Conservation (phyloP, 1,284 basidiomycete genomes). For the Heterobasidion occidentale region DNA sequence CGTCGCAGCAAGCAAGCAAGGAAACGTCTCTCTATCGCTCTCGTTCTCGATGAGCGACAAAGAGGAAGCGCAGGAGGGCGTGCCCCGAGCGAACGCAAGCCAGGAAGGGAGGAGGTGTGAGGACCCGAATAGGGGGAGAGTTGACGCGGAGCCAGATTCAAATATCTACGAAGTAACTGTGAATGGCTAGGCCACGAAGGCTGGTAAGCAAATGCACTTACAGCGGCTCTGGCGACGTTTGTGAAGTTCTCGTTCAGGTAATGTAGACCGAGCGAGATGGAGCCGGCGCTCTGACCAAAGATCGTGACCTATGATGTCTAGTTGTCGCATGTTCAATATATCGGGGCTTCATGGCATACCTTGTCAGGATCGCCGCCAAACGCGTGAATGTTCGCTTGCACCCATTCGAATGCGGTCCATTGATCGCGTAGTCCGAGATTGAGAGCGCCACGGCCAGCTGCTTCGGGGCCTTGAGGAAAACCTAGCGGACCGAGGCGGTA, state of each 20-base stretch:
- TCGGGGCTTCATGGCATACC: constrained; percentile 14
- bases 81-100: constrained; percentile 31
- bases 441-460: constrained; percentile 25
- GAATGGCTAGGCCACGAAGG: not conserved
- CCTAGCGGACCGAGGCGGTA: constrained; percentile 47
- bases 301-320: constrained; percentile 33
- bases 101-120: constrained; percentile 27
- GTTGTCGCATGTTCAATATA: not conserved
- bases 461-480: constrained; percentile 39
- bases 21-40: constrained; percentile 24
- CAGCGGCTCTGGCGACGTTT: constrained; percentile 32
- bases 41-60: constrained; percentile 18
- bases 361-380: constrained; percentile 43
- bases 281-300: constrained; percentile 48
- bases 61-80: constrained; percentile 25
- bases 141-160: constrained; percentile 33
- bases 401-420: constrained; percentile 37
- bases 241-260: constrained; percentile 31
- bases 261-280: constrained; percentile 33
- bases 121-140: constrained; percentile 22
- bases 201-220: constrained; percentile 16
- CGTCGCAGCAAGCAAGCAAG: constrained; percentile 30
- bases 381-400: constrained; percentile 34
- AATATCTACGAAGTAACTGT: constrained; percentile 27
- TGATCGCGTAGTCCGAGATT: constrained; percentile 40